phyloP scores from a whole-genome alignment of 768 basidiomycete genomes.

The Coprinopsis sp. region DNA sequence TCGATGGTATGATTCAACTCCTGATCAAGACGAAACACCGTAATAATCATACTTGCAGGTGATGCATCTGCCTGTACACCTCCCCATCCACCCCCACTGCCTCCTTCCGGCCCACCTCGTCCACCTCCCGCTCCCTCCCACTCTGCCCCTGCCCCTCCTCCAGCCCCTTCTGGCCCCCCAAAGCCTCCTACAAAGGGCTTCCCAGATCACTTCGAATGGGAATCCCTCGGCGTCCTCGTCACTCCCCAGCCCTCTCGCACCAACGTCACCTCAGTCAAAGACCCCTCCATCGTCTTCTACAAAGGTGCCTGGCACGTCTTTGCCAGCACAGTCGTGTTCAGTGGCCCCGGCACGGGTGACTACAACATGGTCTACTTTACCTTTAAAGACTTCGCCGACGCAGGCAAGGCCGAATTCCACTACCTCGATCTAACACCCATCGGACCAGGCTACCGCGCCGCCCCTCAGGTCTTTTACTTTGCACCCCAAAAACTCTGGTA shows the following conservation, averaged over 20 bases:
- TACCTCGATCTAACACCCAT: conserved; percentile 15
- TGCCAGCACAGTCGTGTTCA: conserved; percentile 14
- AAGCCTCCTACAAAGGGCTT: no score
- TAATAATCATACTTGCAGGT: no score
- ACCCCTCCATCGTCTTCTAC: conserved; percentile 16
- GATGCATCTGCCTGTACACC: no score
- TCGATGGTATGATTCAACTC: no score
- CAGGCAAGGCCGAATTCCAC: conserved; percentile 4
- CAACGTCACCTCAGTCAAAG: conserved; percentile 16
- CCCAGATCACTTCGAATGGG: conserved; percentile 14
- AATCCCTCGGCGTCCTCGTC: conserved; percentile 10
- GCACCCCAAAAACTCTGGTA: conserved; percentile 19
- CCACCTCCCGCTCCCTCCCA: no score
- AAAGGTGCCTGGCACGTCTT: conserved; percentile 17
- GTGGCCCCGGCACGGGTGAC: no score
- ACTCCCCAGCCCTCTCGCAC: conserved; percentile 11
- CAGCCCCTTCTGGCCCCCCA: no score
- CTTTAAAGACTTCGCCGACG: conserved; percentile 15
- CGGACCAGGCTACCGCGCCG: conserved; percentile 17
- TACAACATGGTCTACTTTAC: conserved; percentile 15
- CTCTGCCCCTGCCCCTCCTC: neutral
- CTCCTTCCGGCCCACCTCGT: no score
- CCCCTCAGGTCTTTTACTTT: conserved; percentile 18
- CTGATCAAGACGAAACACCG: no score
- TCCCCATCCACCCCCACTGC: no score